Evolutionary conservation across 2,329 filamentous ascomycete genomes (phyloP).

Genomic region (Apiospora hydei): DNA sequence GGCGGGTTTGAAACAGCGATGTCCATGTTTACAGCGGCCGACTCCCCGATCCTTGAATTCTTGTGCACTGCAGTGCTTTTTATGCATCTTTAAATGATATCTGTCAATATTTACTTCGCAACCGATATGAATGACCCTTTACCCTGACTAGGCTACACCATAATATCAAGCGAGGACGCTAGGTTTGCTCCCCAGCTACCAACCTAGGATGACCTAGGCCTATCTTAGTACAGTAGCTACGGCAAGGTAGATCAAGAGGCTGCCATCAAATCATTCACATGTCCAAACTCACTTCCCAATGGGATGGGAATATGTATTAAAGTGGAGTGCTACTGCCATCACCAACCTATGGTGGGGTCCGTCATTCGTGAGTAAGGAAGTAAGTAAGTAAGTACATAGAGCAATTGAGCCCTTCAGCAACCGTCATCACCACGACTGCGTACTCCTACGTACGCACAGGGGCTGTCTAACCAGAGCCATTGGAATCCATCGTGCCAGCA

Average conservation of each 20-base stretch:
- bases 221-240: not conserved
- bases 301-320: slow-evolving; percentile 3
- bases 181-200: not conserved
- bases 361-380: not conserved
- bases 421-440: not conserved
- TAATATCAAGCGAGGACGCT: not conserved
- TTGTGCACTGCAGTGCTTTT: not conserved
- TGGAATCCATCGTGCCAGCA: not conserved
- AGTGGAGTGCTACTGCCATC: not conserved
- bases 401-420: not conserved
- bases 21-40: not conserved
- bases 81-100: not conserved
- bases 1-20: not conserved
- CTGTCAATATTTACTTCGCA: not conserved
- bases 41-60: not conserved
- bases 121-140: too few species aligned
- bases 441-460: not conserved
- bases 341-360: not conserved
- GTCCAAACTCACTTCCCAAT: not conserved
- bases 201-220: not conserved
- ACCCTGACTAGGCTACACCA: too few species aligned
- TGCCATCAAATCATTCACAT: not conserved
- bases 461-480: not conserved
- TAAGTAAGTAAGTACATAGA: too few species aligned
- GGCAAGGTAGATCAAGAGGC: not conserved